phyloP scores from a whole-genome alignment of 768 basidiomycete species.

The Floccularia luteovirens region DNA sequence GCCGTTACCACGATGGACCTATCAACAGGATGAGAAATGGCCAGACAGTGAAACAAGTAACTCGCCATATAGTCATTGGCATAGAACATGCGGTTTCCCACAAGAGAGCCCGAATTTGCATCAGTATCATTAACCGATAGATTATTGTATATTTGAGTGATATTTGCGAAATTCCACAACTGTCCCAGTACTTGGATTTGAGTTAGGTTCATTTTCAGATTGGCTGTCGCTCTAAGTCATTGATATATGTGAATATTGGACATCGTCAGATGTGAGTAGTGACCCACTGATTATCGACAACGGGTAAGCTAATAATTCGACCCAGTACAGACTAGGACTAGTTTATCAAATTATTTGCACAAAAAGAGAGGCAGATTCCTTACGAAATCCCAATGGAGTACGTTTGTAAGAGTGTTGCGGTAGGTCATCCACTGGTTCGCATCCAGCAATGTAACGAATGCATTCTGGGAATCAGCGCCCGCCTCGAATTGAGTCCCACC shows the following conservation, averaged over 20 bases:
- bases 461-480: constrained; percentile 26
- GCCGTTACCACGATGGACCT: constrained; percentile 56
- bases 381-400: constrained; percentile 70
- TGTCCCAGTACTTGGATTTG: constrained; percentile 41
- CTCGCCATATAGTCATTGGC: constrained; percentile 64
- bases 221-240: constrained; percentile 40
- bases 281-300: constrained; percentile 34
- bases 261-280: no score
- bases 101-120: constrained; percentile 47
- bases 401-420: constrained; percentile 43
- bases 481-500: constrained; percentile 54
- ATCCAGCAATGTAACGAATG: constrained; percentile 48
- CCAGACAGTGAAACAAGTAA: background rate
- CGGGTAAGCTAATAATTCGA: constrained; percentile 63
- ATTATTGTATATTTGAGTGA: constrained; percentile 29
- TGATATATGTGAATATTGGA: no score
- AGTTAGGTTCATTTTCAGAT: constrained; percentile 51
- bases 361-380: constrained; percentile 16
- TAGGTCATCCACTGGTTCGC: constrained; percentile 70
- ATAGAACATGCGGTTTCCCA: constrained; percentile 60
- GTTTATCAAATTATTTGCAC: constrained; percentile 2
- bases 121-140: constrained; percentile 25
- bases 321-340: constrained; percentile 46
- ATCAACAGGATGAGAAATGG: constrained; percentile 2
- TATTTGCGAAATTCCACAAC: constrained; percentile 37